phyloP scores from a whole-genome alignment of 2,329 filamentous ascomycete genomes.

The Trichoderma simmonsii region DNA sequence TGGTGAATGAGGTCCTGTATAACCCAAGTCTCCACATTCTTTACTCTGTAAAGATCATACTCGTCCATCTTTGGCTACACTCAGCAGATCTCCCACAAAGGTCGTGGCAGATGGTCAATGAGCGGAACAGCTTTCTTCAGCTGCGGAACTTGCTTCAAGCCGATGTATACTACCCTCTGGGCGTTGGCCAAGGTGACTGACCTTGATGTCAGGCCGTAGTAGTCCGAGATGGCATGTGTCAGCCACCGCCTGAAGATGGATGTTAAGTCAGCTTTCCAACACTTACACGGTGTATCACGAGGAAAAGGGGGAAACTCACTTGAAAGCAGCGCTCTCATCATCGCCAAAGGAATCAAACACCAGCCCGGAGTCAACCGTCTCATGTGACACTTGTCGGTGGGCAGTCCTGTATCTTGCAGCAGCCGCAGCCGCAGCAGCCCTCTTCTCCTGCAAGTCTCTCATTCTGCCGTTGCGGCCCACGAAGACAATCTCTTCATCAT shows the following conservation, averaged over 20 bases:
- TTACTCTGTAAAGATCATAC: not conserved
- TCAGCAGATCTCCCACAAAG: conserved; percentile 62
- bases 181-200: conserved; percentile 71
- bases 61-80: not conserved
- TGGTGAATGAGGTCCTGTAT: not conserved
- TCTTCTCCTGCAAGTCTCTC: conserved; percentile 39
- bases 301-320: conserved; percentile 50
- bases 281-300: not conserved
- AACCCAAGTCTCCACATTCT: not conserved
- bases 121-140: conserved; percentile 20
- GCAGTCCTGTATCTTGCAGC: conserved; percentile 47
- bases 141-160: conserved; percentile 53
- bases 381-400: conserved; percentile 52
- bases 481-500: conserved; percentile 89
- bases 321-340: conserved; percentile 76
- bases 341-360: conserved; percentile 77
- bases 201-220: conserved; percentile 85
- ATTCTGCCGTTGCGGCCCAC: conserved; percentile 67
- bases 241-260: conserved; percentile 69
- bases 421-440: conserved; percentile 34
- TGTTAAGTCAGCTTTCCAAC: not conserved
- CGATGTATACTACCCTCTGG: conserved; percentile 79
- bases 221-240: conserved; percentile 85
- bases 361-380: conserved; percentile 60
- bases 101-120: conserved; percentile 50